Percentiles rank a stretch among this genome's conserved stretches.
Evolutionary conservation across 129 eudicot species (phyloP).

Genomic region (Scalesia atractyloides): DNA sequence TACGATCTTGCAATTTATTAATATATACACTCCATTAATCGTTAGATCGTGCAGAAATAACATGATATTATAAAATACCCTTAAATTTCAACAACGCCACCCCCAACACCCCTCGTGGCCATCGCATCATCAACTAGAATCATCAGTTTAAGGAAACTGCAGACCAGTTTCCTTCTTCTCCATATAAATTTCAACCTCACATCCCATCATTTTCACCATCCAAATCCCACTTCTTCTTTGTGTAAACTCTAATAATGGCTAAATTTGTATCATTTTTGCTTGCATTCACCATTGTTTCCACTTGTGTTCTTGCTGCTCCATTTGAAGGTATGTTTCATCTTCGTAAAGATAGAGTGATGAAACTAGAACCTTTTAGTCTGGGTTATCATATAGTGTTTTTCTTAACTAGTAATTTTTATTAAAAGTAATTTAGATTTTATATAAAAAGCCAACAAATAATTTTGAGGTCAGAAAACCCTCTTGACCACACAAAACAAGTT

Average conservation of each 20-base stretch:
- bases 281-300: conserved; percentile 31
- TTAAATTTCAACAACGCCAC: conserved; percentile 4
- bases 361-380: too few relatives aligned
- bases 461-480: too few relatives aligned
- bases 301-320: conserved; percentile 39
- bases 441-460: too few relatives aligned
- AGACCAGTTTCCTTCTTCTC: background rate
- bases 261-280: conserved; percentile 29
- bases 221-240: conserved; percentile 12
- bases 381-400: too few relatives aligned
- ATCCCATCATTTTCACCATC: conserved; percentile 7
- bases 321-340: conserved; percentile 43
- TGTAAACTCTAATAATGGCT: conserved; percentile 33
- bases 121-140: conserved; percentile 9
- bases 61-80: too few relatives aligned
- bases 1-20: conserved; percentile 3
- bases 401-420: too few relatives aligned
- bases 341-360: background rate
- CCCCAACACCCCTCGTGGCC: conserved; percentile 35
- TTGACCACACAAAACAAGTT: too few relatives aligned
- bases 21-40: background rate
- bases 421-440: too few relatives aligned
- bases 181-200: conserved; percentile 15
- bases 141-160: background rate
- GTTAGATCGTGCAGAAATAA: too few relatives aligned